These are phyloP conservation scores for Lentithecium fluviatile DNA, from an alignment of 495 filamentous ascomycete genomes.

Conservation along the genomic window DNA sequence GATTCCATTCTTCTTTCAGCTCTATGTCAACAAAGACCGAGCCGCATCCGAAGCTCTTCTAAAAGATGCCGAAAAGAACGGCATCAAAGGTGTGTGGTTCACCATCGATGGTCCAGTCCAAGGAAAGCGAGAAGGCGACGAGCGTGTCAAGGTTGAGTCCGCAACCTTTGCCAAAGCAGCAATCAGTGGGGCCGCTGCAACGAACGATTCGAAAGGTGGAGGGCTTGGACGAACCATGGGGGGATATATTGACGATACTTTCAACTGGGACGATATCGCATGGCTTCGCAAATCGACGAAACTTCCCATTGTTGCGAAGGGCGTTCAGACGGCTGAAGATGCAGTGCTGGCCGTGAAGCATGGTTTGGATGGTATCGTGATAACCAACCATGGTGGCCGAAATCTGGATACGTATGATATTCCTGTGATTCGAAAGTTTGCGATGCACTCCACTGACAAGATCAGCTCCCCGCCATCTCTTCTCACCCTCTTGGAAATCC, in stretches of 20 bases:
- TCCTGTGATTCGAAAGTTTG: background rate
- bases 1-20: slow-evolving; percentile 65
- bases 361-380: slow-evolving; percentile 84
- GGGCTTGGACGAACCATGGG: slow-evolving; percentile 74
- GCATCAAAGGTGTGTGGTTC: slow-evolving; percentile 64
- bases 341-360: slow-evolving; percentile 77
- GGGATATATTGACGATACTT: slow-evolving; percentile 85
- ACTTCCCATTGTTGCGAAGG: slow-evolving; percentile 95
- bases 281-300: slow-evolving; percentile 88
- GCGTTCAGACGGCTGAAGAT: slow-evolving; percentile 92
- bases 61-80: slow-evolving; percentile 52
- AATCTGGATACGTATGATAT: slow-evolving; percentile 64
- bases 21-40: slow-evolving; percentile 77
- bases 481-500: slow-evolving; percentile 17
- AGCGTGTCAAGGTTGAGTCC: slow-evolving; percentile 16
- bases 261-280: slow-evolving; percentile 89
- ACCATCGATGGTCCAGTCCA: slow-evolving; percentile 55
- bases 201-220: slow-evolving; percentile 86
- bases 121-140: slow-evolving; percentile 31
- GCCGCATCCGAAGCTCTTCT: slow-evolving; percentile 66
- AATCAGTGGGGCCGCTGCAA: slow-evolving; percentile 49
- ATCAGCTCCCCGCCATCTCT: slow-evolving; percentile 2
- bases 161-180: background rate
- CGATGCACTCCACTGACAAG: background rate
- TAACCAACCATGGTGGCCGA: slow-evolving; percentile 96